phyloP scores from a whole-genome alignment of 495 filamentous ascomycete species.

The Aspergillus nidulans region DNA sequence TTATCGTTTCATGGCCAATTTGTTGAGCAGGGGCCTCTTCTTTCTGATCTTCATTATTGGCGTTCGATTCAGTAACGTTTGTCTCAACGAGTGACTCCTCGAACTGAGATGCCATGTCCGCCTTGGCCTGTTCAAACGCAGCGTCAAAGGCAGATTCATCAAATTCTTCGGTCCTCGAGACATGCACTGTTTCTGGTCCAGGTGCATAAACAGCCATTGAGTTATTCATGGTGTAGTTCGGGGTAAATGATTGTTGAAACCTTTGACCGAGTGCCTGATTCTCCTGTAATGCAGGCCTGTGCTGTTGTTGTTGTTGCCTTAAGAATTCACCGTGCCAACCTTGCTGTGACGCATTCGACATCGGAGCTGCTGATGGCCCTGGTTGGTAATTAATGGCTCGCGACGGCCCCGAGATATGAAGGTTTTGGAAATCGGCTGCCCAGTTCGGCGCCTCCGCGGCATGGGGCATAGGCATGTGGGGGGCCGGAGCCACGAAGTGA shows the following conservation, averaged over 20 bases:
- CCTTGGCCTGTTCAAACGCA: constrained; percentile 53
- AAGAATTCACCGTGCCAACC: constrained; percentile 57
- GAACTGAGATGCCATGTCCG: constrained; percentile 33
- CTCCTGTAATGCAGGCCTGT: constrained; percentile 21
- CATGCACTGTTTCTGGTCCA: constrained; percentile 23
- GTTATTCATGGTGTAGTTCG: constrained; percentile 22
- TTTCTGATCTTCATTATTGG: neutral
- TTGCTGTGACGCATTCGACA: constrained; percentile 20
- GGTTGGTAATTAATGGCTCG: constrained; percentile 32
- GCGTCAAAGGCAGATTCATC: constrained; percentile 62
- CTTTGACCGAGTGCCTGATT: constrained; percentile 20
- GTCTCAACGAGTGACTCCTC: constrained; percentile 12
- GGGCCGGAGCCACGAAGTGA: constrained; percentile 22
- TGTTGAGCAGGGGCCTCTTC: constrained; percentile 2
- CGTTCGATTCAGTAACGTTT: constrained; percentile 6
- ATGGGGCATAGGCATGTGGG: constrained; percentile 17
- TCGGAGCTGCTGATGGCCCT: constrained; percentile 25
- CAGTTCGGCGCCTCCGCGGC: constrained; percentile 28
- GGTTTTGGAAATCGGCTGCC: constrained; percentile 49
- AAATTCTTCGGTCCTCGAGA: constrained; percentile 32
- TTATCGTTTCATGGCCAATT: constrained; percentile 23
- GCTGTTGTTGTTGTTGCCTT: constrained; percentile 34
- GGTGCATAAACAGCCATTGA: constrained; percentile 24
- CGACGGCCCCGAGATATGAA: constrained; percentile 39
- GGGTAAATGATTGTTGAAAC: constrained; percentile 33